Evolutionary conservation across 1,284 basidiomycete genomes (phyloP).

Genomic region (Pseudozyma sp.): DNA sequence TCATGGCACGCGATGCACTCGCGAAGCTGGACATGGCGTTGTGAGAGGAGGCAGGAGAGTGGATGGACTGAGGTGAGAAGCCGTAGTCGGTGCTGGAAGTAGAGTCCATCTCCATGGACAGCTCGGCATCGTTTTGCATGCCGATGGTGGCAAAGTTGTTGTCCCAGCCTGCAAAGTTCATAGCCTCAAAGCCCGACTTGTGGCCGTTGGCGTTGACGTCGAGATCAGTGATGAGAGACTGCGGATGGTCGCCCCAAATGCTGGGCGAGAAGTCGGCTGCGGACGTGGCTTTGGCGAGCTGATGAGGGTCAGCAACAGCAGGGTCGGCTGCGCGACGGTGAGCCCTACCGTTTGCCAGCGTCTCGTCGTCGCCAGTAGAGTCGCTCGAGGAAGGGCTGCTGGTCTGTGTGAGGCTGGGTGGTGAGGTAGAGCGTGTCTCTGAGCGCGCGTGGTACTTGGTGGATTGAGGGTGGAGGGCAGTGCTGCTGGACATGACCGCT

Average conservation of each 20-base stretch:
- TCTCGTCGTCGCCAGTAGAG: conserved; percentile 46
- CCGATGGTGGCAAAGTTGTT: conserved; percentile 26
- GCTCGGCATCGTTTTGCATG: conserved; percentile 31
- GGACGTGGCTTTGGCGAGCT: conserved; percentile 1
- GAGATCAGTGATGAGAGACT: conserved; percentile 18
- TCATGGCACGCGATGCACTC: conserved; percentile 27
- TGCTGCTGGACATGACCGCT: conserved; percentile 44
- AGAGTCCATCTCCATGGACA: conserved; percentile 52
- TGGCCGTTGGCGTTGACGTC: conserved; percentile 14
- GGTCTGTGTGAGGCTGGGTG: conserved; percentile 41
- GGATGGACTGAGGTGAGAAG: conserved; percentile 45
- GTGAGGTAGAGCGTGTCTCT: conserved; percentile 29
- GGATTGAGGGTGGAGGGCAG: conserved; percentile 8
- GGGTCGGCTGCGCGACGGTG: conserved; percentile 16
- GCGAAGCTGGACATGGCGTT: conserved; percentile 36
- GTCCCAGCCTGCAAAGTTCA: conserved; percentile 48
- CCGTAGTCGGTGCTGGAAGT: conserved; percentile 44
- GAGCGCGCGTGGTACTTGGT: conserved; percentile 9
- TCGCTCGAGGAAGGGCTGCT: conserved; percentile 50
- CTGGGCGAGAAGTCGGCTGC: conserved; percentile 28
- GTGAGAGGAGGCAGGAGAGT: conserved; percentile 46
- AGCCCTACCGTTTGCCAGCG: conserved; percentile 14
- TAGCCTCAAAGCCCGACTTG: conserved; percentile 26
- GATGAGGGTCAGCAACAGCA: conserved; percentile 2
- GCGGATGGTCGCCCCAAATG: conserved; percentile 36